Percentiles rank a stretch among this genome's conserved stretches.
Conservation (phyloP, 331 rosid genomes). For the Rhamnella rubrinervis region DNA sequence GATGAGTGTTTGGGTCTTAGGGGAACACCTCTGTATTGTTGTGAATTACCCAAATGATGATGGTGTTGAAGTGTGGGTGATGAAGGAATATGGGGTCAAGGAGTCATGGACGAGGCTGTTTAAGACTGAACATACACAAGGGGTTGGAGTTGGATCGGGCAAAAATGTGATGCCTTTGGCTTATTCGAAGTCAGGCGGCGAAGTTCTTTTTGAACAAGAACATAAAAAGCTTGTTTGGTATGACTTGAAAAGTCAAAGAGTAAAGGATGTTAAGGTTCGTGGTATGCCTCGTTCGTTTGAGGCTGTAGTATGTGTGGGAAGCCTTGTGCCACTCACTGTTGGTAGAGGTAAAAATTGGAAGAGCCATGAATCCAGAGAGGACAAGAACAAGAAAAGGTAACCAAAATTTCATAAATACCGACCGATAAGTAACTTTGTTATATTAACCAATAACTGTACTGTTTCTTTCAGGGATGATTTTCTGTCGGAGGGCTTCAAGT, state of each 20-base stretch:
- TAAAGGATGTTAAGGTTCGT: constrained; percentile 20
- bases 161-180: constrained; percentile 52
- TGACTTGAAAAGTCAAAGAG: constrained; percentile 29
- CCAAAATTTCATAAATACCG: not conserved
- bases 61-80: constrained; percentile 56
- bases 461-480: constrained; percentile 64
- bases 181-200: constrained; percentile 36
- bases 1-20: constrained; percentile 50
- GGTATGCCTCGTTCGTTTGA: constrained; percentile 39
- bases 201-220: constrained; percentile 48
- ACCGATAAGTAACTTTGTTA: not conserved
- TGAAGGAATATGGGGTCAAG: constrained; percentile 44
- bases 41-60: constrained; percentile 26
- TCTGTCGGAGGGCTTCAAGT: constrained; percentile 64
- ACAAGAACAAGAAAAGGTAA: constrained; percentile 28
- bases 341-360: not conserved
- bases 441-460: not conserved
- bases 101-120: constrained; percentile 59
- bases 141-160: not conserved
- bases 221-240: constrained; percentile 55
- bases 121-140: constrained; percentile 16
- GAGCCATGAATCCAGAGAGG: not conserved
- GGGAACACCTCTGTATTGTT: constrained; percentile 40
- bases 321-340: constrained; percentile 38
- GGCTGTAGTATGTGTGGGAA: constrained; percentile 34